A percentile compares a stretch with the other conserved stretches of the same genome.
phyloP scores from a whole-genome alignment of 768 basidiomycete species.

The Mycena epipterygia region DNA sequence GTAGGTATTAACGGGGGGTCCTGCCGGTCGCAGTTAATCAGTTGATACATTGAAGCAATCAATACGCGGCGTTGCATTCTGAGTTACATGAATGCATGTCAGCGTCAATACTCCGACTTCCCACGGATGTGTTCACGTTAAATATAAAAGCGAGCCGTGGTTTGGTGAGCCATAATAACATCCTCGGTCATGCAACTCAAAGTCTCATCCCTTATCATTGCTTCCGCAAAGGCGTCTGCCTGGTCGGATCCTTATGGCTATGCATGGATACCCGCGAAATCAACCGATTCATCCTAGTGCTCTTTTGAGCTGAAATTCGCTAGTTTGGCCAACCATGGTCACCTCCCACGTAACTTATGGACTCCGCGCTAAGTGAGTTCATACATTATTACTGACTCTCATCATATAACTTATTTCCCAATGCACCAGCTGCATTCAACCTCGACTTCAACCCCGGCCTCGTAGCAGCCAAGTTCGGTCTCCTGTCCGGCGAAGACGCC shows the following conservation, averaged over 20 bases:
- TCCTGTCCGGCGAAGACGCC: background rate
- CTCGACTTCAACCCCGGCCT: background rate
- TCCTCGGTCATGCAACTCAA: background rate
- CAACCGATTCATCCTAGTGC: background rate
- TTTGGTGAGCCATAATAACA: too few relatives aligned
- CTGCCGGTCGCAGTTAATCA: too few relatives aligned
- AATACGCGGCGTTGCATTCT: too few relatives aligned
- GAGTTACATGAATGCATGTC: too few relatives aligned
- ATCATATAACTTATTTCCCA: background rate
- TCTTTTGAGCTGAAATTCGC: background rate
- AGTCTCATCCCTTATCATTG: background rate
- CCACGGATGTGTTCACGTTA: too few relatives aligned
- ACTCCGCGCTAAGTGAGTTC: background rate
- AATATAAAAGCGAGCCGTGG: too few relatives aligned
- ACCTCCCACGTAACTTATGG: background rate
- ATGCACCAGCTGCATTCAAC: background rate
- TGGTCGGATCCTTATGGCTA: background rate
- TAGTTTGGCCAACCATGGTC: slow-evolving; percentile 1
- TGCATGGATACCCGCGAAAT: background rate
- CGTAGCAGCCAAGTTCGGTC: background rate
- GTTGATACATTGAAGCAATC: too few relatives aligned
- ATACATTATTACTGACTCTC: background rate
- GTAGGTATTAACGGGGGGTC: too few relatives aligned
- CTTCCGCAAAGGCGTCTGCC: background rate
- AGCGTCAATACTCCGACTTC: too few relatives aligned